Conservation (phyloP, 805 yeast species). For the Lipomyces kockii region DNA sequence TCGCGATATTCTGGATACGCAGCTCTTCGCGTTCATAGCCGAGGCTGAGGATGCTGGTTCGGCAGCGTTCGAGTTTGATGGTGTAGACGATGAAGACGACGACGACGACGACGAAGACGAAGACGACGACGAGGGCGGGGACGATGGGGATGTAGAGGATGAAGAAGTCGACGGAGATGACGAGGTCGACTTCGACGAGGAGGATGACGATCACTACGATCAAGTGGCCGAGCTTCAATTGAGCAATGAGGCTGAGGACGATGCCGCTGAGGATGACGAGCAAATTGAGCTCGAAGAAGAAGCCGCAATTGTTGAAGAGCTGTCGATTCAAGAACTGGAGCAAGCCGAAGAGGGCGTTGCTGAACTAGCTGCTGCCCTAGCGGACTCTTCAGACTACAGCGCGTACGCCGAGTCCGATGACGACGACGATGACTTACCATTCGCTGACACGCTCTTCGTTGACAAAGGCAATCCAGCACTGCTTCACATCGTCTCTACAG, state of each 20-base stretch:
- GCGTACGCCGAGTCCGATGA: conserved; percentile 43
- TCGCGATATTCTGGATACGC: conserved; percentile 20
- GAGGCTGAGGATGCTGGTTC: conserved; percentile 27
- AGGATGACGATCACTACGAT: conserved; percentile 61
- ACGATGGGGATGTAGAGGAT: conserved; percentile 45
- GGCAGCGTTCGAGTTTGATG: conserved; percentile 11
- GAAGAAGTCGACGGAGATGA: conserved; percentile 45
- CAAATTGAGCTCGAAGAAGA: conserved; percentile 46
- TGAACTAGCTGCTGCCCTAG: conserved; percentile 6
- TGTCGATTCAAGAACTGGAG: conserved; percentile 19
- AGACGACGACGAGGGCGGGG: conserved; percentile 30
- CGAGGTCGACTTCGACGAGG: conserved; percentile 48
- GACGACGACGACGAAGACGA: conserved; percentile 23
- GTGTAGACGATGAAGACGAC: conserved; percentile 37
- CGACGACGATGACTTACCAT: conserved; percentile 33
- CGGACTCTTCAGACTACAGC: conserved; percentile 38
- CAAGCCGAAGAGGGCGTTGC: conserved; percentile 12
- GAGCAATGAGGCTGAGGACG: conserved; percentile 36
- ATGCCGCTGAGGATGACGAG: conserved; percentile 45
- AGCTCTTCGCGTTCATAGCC: conserved; percentile 30
- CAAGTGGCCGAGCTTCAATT: conserved; percentile 47
- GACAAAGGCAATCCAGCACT: conserved; percentile 39
- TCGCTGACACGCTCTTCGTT: conserved; percentile 38
- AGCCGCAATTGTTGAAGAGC: conserved; percentile 39
- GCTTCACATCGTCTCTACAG: conserved; percentile 37